Conservation (phyloP, 2,329 filamentous ascomycete genomes). For the Pseudogymnoascus sp. region DNA sequence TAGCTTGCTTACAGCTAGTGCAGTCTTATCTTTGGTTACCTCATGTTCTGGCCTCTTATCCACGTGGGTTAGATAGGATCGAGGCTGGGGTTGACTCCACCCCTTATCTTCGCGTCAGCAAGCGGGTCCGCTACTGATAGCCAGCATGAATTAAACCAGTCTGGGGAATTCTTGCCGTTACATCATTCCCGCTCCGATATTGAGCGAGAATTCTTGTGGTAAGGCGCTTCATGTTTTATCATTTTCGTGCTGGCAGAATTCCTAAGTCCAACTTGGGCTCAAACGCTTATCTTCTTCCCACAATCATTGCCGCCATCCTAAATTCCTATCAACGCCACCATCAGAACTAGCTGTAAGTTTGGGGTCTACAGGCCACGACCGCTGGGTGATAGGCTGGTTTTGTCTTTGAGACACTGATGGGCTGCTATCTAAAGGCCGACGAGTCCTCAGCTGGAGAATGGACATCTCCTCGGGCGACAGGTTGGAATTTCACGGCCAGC, state of each 20-base stretch:
- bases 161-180: neutral
- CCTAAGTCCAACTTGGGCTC: neutral
- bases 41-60: neutral
- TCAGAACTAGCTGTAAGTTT: neutral
- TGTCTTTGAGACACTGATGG: neutral
- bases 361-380: neutral
- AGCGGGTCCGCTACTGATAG: neutral
- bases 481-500: neutral
- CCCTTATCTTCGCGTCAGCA: constrained; percentile 1
- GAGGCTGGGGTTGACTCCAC: neutral
- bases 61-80: constrained; percentile 2
- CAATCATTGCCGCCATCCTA: neutral
- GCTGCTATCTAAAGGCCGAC: neutral
- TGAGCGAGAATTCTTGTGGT: neutral
- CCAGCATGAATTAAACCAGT: neutral
- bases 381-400: neutral
- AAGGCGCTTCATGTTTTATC: neutral
- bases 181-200: neutral
- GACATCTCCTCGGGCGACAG: neutral
- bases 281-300: neutral
- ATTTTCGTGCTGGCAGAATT: neutral
- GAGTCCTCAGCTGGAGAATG: neutral
- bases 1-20: neutral
- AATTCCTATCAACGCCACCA: constrained; percentile 1
- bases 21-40: neutral